Base-by-base conservation (phyloP, 176 grass and related monocot genomes). In the Urochloa ruziziensis region DNA sequence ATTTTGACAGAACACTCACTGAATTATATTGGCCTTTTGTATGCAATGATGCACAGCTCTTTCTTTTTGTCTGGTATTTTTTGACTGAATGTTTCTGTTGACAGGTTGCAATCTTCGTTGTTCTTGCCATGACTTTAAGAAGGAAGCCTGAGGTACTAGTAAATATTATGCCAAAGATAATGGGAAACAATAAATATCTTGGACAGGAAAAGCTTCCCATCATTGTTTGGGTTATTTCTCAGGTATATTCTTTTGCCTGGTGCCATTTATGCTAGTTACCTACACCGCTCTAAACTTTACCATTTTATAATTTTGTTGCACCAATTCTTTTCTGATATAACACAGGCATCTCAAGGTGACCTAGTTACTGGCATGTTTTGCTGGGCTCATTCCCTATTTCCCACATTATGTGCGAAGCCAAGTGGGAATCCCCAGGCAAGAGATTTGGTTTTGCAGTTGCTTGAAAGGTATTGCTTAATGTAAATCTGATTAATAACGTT, bases 31-130 rank as follows among this genome's bases (percentile, higher is more conserved):
- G 49, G 49, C 48, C 70, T 76, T 82, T 10, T 10, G 11, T 29
- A 44, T 64, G 33, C 24, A 53, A 80, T 32, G 2, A 74, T 77
- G 62, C 23, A 76, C 30, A 40, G 4, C 23, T 15, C 13, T 19
- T 33, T 70, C 19, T 69, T 42, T 77, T 60, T 28, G 21, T 40
- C 49, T 91, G 61, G 10, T n/a, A 3, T 65, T 75, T 84, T 85
- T 85, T 74, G n/a, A 52, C 73, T 57, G 10, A 72, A 54, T 18
- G 76, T 62, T 66, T 19, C 18, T 40, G 60, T 75, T 42, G 10
- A 77, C 82, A 98, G 96, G 96, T 98, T 86, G 96, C 96, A 79
- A 95, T 98, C 48, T 98, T 95, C 23, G 91, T 82, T 87, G 91
- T 94, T 28, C 91, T 98, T 67, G 96, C 96, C 2, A 90, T 98